These are phyloP conservation scores for Botrytis medusae DNA, from an alignment of 2,329 filamentous ascomycete genomes.

Conservation along the genomic window DNA sequence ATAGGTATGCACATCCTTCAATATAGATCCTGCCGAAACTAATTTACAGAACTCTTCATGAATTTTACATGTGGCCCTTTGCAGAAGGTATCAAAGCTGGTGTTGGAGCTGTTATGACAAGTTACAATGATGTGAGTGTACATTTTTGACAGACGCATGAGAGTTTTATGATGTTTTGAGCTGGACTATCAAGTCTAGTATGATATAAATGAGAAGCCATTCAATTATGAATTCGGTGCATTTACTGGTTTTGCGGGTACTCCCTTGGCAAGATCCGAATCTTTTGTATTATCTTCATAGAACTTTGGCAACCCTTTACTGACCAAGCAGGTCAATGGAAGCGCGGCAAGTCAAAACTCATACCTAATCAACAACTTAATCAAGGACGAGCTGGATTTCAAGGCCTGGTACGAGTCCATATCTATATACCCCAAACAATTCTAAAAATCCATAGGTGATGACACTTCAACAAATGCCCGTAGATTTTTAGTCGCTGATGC, in stretches of 20 bases:
- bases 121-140: constrained; percentile 61
- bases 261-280: neutral
- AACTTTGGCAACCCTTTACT: neutral
- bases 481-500: constrained; percentile 73
- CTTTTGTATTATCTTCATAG: neutral
- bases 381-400: constrained; percentile 73
- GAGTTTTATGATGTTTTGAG: neutral
- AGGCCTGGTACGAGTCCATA: constrained; percentile 43
- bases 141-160: neutral
- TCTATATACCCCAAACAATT: neutral
- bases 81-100: constrained; percentile 63
- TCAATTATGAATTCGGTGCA: neutral
- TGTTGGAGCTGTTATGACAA: constrained; percentile 79
- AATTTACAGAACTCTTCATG: constrained; percentile 51
- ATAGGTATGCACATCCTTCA: constrained; percentile 41
- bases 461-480: constrained; percentile 76
- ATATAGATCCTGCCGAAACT: neutral
- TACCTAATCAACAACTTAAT: constrained; percentile 67
- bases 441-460: constrained; percentile 52
- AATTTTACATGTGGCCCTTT: constrained; percentile 61
- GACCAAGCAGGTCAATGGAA: constrained; percentile 52
- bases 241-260: neutral
- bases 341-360: constrained; percentile 66
- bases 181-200: neutral
- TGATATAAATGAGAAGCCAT: neutral